Evolutionary conservation across 208 protist species (phyloP), one percentile per base, ranked within the genome.

Genomic region (Angomonas ambiguus): DNA sequence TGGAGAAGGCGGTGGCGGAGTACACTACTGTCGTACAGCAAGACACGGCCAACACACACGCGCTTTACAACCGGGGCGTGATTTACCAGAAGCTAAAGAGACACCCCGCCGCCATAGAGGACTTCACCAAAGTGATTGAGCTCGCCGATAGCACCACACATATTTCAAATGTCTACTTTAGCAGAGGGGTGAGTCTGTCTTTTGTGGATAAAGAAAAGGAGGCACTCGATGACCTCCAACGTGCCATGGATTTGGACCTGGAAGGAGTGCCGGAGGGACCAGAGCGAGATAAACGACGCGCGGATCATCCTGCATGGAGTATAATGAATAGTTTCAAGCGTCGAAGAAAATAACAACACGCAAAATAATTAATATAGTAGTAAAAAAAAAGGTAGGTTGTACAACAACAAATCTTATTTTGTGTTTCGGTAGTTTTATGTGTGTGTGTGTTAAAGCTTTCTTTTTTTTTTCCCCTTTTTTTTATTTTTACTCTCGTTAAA

Each of bases 51-150:
- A 93, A 97, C 70, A 31, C 66, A 2, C 78, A 96, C 75, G 90
- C 89, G 2, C 77, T 80, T 2, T 86, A 96, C 71, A 97, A 97
- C 73, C 83, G 92, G 33, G 91, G 91, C 41, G 79, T 91, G 31
- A 76, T 65, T 60, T 87, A 82, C 51, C 82, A 90, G 49, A 90
- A 89, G 63, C n/a, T 83, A 57, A 73, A 72, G 0, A 11, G 75
- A n/a, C 87, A 88, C 70, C 55, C 70, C 2, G 55, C 65, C 45
- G 88, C 91, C 10, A 78, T 90, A 38, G 42, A 38, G 22, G 84
- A 92, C 60, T 92, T 92, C 64, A 76, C 75, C 1, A 55, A 16
- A 25, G 78, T 81, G 6, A 82, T 93, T 34, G 71, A 77, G 30
- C 16, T 93, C 5, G 85, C 91, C 48, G 72, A 77, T 10, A 41